Evolutionary conservation across 2,329 filamentous ascomycete species (phyloP).

Genomic region (Colletotrichum lupini): DNA sequence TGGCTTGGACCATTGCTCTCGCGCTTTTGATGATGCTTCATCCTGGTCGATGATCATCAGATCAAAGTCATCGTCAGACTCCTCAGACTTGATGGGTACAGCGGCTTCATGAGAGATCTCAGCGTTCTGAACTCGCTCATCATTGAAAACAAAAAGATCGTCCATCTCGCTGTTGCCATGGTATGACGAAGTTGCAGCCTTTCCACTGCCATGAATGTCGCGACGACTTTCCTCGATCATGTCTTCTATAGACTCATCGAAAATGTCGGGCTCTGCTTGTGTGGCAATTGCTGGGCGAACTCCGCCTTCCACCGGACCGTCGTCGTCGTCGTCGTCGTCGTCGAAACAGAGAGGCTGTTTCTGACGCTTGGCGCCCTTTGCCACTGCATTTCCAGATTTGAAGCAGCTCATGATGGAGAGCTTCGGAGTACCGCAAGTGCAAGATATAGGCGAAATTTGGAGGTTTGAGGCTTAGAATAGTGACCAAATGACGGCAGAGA

Average conservation of each 20-base stretch:
- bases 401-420: neutral
- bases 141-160: neutral
- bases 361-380: neutral
- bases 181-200: neutral
- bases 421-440: neutral
- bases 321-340: neutral
- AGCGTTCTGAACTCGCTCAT: neutral
- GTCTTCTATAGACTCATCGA: neutral
- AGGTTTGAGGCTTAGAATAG: neutral
- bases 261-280: neutral
- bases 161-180: neutral
- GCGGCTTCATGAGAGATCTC: rapidly evolving
- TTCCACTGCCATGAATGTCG: rapidly evolving
- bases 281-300: no score
- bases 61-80: neutral
- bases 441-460: neutral
- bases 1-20: neutral
- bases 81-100: neutral
- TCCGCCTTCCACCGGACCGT: no score
- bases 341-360: neutral
- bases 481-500: neutral
- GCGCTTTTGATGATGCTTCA: neutral
- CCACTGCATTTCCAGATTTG: neutral
- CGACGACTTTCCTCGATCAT: neutral
- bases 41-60: neutral